Evolutionary conservation across 345 rosid genomes (phyloP).

Genomic region (Pugionium cornutum): DNA sequence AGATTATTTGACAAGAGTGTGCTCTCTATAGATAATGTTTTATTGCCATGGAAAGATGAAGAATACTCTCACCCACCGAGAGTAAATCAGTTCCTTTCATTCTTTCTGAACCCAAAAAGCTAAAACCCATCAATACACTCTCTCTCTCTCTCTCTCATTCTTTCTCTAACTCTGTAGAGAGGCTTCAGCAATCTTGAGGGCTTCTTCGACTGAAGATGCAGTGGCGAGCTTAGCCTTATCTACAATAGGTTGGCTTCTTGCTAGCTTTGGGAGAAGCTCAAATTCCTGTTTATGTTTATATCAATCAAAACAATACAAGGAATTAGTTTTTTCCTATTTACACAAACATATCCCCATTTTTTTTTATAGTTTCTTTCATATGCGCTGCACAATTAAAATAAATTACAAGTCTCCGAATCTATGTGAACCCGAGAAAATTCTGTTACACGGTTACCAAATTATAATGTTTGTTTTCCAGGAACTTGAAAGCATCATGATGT

Average conservation of each 20-base stretch:
- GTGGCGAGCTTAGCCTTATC: constrained; percentile 71
- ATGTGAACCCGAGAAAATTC: no score
- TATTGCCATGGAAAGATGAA: constrained; percentile 20
- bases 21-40: constrained; percentile 26
- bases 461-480: no score
- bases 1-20: constrained; percentile 24
- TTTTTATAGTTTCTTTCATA: no score
- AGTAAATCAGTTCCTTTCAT: constrained; percentile 10
- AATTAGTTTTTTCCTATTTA: no score
- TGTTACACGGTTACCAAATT: no score
- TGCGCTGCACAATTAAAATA: no score
- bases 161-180: constrained; percentile 46
- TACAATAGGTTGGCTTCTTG: constrained; percentile 75
- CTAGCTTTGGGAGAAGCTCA: constrained; percentile 77
- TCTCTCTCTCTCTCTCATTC: no score
- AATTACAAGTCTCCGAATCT: no score
- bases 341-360: no score
- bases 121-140: neutral
- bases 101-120: constrained; percentile 21
- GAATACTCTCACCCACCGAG: constrained; percentile 20
- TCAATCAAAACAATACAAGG: no score
- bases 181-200: constrained; percentile 60
- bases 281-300: constrained; percentile 53
- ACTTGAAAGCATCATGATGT: no score
- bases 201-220: constrained; percentile 90